phyloP scores from a whole-genome alignment of 345 rosid genomes.

The Gossypium bickii region DNA sequence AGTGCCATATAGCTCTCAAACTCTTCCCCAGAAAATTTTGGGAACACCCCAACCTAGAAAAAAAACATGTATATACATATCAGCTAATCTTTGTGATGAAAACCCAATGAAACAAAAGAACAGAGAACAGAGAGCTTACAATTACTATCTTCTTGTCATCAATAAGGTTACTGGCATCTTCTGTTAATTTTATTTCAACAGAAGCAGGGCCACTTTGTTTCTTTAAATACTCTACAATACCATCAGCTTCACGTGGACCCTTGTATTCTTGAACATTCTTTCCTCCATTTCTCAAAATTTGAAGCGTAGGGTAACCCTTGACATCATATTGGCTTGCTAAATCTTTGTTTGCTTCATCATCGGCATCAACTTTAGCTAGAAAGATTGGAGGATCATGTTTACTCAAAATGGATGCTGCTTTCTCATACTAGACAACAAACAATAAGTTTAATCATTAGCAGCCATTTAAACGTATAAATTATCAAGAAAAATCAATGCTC shows the following conservation, averaged over 20 bases:
- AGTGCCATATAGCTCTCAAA: slow-evolving; percentile 60
- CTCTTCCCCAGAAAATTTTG: slow-evolving; percentile 82
- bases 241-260: slow-evolving; percentile 94
- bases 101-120: not conserved
- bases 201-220: slow-evolving; percentile 96
- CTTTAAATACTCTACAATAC: slow-evolving; percentile 74
- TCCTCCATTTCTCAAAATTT: slow-evolving; percentile 85
- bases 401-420: slow-evolving; percentile 82
- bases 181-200: slow-evolving; percentile 57
- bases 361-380: slow-evolving; percentile 93
- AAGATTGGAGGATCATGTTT: slow-evolving; percentile 53
- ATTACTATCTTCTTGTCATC: slow-evolving; percentile 62
- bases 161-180: slow-evolving; percentile 51
- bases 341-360: slow-evolving; percentile 60
- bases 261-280: slow-evolving; percentile 74
- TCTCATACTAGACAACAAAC: slow-evolving; percentile 61
- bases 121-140: slow-evolving; percentile 47
- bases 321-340: slow-evolving; percentile 55
- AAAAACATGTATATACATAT: not conserved
- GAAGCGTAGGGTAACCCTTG: slow-evolving; percentile 81
- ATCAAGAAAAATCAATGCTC: not conserved
- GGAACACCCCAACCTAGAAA: slow-evolving; percentile 86
- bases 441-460: not conserved
- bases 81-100: not conserved
- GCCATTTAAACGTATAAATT: not conserved